phyloP scores from a whole-genome alignment of 139 green algal species.

The Klebsormidium nitens region DNA sequence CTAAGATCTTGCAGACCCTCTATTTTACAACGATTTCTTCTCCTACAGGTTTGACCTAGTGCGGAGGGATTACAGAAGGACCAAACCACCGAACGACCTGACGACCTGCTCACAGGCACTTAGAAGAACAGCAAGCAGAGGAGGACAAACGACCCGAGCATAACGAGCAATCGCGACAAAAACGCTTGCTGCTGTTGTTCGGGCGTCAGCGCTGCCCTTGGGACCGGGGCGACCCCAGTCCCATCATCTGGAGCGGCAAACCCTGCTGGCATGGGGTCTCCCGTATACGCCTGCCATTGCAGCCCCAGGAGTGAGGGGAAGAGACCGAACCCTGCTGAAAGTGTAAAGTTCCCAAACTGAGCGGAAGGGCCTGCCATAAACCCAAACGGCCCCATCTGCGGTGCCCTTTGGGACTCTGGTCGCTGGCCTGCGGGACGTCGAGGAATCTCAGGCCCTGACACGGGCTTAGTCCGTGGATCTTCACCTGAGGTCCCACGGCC shows the following conservation, averaged over 20 bases:
- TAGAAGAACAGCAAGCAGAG: constrained; percentile 85
- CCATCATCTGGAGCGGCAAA: constrained; percentile 44
- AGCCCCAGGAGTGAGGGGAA: constrained; percentile 80
- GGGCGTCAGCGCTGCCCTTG: constrained; percentile 50
- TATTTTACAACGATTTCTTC: no score
- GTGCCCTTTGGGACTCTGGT: constrained; percentile 5
- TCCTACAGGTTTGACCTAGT: no score
- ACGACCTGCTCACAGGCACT: no score
- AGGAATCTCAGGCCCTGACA: constrained; percentile 21
- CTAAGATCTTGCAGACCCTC: no score
- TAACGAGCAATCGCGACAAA: constrained; percentile 75
- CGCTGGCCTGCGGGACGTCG: constrained; percentile 20
- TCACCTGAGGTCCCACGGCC: constrained; percentile 8
- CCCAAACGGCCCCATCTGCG: no score
- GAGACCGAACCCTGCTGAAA: constrained; percentile 47
- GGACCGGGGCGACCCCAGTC: no score
- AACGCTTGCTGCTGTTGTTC: constrained; percentile 89
- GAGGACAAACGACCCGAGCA: constrained; percentile 91
- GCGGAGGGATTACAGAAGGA: no score
- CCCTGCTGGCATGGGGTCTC: constrained; percentile 22
- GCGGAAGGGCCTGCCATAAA: constrained; percentile 12
- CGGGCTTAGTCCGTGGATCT: constrained; percentile 19
- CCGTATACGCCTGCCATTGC: constrained; percentile 32
- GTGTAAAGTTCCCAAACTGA: constrained; percentile 39
- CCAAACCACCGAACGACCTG: no score